Evolutionary conservation across 2,329 filamentous ascomycete genomes (phyloP).

Genomic region (Sphaerulina vaccinii): DNA sequence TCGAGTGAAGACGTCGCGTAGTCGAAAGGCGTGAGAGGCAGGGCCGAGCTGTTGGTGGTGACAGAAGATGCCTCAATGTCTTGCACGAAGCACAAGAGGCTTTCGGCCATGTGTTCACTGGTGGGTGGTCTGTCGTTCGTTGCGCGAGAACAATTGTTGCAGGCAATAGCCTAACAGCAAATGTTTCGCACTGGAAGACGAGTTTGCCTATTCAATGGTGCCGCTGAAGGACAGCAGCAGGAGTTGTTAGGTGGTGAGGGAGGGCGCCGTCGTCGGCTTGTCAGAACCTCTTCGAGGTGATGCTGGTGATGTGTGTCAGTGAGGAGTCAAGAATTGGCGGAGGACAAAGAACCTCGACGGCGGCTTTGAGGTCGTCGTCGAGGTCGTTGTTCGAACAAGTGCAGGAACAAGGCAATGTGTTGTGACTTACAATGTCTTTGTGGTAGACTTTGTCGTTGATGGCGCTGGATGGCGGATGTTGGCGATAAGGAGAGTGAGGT

Average conservation of each 20-base stretch:
- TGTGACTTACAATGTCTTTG: not conserved
- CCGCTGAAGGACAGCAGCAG: conserved; percentile 17
- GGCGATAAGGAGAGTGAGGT: not conserved
- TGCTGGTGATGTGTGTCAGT: conserved; percentile 1
- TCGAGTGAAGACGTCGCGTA: not conserved
- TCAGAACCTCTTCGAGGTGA: not conserved
- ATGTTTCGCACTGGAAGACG: conserved; percentile 15
- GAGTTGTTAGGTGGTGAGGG: not conserved
- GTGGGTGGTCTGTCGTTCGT: conserved; percentile 1
- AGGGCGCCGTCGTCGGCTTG: conserved; percentile 12
- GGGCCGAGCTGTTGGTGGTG: not conserved
- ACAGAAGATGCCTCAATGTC: not conserved
- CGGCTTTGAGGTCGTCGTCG: not conserved
- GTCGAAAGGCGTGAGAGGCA: not conserved
- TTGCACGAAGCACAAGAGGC: not conserved
- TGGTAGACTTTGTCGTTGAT: no score
- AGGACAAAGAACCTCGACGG: not conserved
- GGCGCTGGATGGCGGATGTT: not conserved
- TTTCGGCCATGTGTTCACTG: not conserved
- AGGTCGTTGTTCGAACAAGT: no score
- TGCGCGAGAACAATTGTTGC: conserved; percentile 17
- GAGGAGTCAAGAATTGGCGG: not conserved
- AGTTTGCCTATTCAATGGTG: conserved; percentile 3
- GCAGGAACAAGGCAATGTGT: not conserved
- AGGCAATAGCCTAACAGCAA: conserved; percentile 12